Evolutionary conservation across 192 early-diverging fungal species (phyloP), one percentile per base, ranked within the genome.

Genomic region (Coemansia sp.): DNA sequence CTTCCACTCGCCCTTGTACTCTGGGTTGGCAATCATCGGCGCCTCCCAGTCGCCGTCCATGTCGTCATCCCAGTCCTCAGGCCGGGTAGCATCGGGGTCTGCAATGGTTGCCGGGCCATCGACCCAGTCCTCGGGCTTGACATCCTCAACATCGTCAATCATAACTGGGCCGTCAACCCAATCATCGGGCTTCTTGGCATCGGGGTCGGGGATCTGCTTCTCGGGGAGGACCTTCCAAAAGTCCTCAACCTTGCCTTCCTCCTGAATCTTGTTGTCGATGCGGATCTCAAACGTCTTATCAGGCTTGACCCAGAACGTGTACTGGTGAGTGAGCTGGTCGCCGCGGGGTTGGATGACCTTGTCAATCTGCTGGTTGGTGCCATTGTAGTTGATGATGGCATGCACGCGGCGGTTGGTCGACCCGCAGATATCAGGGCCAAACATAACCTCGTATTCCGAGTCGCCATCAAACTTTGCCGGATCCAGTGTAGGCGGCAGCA

Each of bases 11-110:
- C 94, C 94, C 76, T 87, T 85, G 78, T 86, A 96, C 33, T 92
- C 90, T 43, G 95, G 94, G 86, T 96, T 98, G 42, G 87, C 67
- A 48, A 97, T 78, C 61, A 88, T 76, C 20, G 95, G 93, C 21
- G 96, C 86, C 75, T 91, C 91, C 94, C 95, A 99, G 23, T 95
- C 94, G 64, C 97, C 97, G 80, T 99, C 95, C 83, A 93, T 88
- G 62, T 97, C 95, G 63, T 93, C 92, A 65, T 92, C 91, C 94
- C 94, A 97, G 71, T 96, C 93, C 60, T 91, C 93, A 36, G 95
- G 94, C 82, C 93, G 92, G 53, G 69, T 74, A 53, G 92, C 93
- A 2, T 92, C 85, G 43, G 93, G 86, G 67, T 97, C 94, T 36
- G 90, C 67, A 69, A 97, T 91, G 39, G 85, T 88, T 63, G 89